Evolutionary conservation across 495 filamentous ascomycete genomes (phyloP).

Genomic region (Talaromyces wortmannii): DNA sequence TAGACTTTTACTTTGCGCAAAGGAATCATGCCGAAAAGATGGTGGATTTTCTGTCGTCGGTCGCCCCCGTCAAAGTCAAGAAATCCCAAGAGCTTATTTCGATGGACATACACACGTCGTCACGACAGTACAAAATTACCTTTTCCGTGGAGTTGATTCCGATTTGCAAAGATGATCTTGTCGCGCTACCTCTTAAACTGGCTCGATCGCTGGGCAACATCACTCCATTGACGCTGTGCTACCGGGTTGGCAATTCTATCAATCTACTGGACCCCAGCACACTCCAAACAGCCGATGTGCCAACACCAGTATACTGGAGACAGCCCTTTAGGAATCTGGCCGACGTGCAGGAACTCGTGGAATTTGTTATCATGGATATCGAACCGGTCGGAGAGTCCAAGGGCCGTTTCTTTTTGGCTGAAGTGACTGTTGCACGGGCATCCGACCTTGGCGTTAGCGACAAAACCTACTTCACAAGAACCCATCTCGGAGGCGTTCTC

Average conservation of each 20-base stretch:
- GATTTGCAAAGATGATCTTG: slow-evolving; percentile 93
- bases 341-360: slow-evolving; percentile 76
- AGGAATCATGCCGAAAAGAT: slow-evolving; percentile 91
- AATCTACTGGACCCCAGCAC: slow-evolving; percentile 88
- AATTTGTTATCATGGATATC: slow-evolving; percentile 94
- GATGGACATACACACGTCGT: slow-evolving; percentile 82
- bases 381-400: slow-evolving; percentile 68
- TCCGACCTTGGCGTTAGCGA: slow-evolving; percentile 87
- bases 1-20: slow-evolving; percentile 90
- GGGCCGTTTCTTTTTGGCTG: slow-evolving; percentile 77
- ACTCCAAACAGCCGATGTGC: slow-evolving; percentile 82
- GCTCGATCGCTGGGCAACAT: slow-evolving; percentile 85
- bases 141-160: slow-evolving; percentile 83
- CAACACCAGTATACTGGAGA: slow-evolving; percentile 77
- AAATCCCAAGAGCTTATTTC: slow-evolving; percentile 91
- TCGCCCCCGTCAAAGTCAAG: slow-evolving; percentile 70
- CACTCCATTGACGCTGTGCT: slow-evolving; percentile 71
- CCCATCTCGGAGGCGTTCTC: slow-evolving; percentile 81
- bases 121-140: slow-evolving; percentile 87
- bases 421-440: slow-evolving; percentile 79
- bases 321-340: slow-evolving; percentile 76
- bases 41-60: slow-evolving; percentile 80
- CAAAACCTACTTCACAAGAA: slow-evolving; percentile 76
- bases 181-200: slow-evolving; percentile 83
- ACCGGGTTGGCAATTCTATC: slow-evolving; percentile 80